phyloP scores from a whole-genome alignment of 2,329 filamentous ascomycete genomes.

The Alternaria infectoria region DNA sequence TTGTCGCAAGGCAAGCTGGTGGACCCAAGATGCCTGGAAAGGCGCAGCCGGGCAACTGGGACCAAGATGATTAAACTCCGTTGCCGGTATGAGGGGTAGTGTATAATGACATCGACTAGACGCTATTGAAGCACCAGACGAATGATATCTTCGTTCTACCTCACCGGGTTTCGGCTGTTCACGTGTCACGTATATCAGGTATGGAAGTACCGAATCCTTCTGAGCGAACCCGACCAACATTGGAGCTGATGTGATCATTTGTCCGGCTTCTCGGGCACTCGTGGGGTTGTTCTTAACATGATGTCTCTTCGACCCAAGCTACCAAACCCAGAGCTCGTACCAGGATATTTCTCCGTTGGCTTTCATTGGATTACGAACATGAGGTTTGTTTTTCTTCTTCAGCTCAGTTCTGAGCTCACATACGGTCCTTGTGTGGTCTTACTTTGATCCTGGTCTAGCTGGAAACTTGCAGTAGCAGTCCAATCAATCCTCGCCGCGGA shows the following conservation, averaged over 20 bases:
- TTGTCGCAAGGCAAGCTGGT: slow-evolving; percentile 95
- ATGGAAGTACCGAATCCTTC: not conserved
- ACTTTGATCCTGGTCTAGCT: not conserved
- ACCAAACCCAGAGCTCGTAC: not conserved
- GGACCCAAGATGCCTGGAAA: slow-evolving; percentile 96
- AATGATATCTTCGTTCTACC: not conserved
- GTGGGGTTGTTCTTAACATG: not conserved
- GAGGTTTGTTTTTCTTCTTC: not conserved
- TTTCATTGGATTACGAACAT: not conserved
- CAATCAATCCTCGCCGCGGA: not conserved
- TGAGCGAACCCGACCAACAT: not conserved
- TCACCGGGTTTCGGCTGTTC: not conserved
- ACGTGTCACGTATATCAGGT: not conserved
- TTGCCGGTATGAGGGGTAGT: slow-evolving; percentile 3
- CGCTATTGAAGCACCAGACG: slow-evolving; percentile 9
- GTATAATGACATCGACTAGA: slow-evolving; percentile 21
- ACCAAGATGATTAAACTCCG: slow-evolving; percentile 60
- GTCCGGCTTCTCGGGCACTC: not conserved
- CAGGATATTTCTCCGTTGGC: not conserved
- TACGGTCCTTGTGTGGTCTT: not conserved
- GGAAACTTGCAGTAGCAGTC: not conserved
- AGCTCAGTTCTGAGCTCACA: not conserved
- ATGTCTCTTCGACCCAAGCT: not conserved
- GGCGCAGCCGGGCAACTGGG: slow-evolving; percentile 74
- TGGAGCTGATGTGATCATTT: not conserved